phyloP scores from a whole-genome alignment of 208 protist species.

The Crithidia thermophila region DNA sequence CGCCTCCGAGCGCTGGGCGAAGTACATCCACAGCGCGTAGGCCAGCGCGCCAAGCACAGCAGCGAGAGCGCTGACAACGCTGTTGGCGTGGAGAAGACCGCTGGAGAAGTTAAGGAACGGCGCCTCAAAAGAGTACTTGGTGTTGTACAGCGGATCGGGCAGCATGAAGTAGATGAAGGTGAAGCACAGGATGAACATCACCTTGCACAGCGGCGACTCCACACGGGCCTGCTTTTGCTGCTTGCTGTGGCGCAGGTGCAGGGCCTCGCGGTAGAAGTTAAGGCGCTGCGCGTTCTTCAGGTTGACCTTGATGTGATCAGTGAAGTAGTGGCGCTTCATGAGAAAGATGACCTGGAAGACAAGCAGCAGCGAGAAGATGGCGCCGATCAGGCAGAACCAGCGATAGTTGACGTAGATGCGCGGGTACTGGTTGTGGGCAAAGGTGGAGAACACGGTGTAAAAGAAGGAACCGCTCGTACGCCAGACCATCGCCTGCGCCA shows the following conservation, averaged over 20 bases:
- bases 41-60: conserved; percentile 25
- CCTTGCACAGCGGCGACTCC: conserved; percentile 18
- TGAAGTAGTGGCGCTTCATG: conserved; percentile 32
- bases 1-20: conserved; percentile 25
- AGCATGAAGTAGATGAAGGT: conserved; percentile 51
- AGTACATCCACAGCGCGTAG: conserved; percentile 44
- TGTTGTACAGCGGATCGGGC: conserved; percentile 34
- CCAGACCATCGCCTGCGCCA: conserved; percentile 51
- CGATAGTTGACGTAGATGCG: conserved; percentile 17
- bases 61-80: conserved; percentile 22
- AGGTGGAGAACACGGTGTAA: conserved; percentile 22
- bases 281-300: conserved; percentile 14
- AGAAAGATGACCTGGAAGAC: conserved; percentile 32
- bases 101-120: conserved; percentile 4
- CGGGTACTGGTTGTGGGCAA: neutral
- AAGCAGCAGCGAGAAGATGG: conserved; percentile 28
- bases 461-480: conserved; percentile 29
- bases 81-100: conserved; percentile 18
- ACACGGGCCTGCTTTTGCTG: too few species aligned
- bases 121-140: conserved; percentile 16
- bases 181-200: conserved; percentile 48
- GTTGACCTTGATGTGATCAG: conserved; percentile 12
- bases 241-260: conserved; percentile 5
- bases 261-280: conserved; percentile 7
- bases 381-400: conserved; percentile 30